These are phyloP conservation scores for Naumovozyma castellii DNA, from an alignment of 805 yeast genomes.

Conservation along the genomic window DNA sequence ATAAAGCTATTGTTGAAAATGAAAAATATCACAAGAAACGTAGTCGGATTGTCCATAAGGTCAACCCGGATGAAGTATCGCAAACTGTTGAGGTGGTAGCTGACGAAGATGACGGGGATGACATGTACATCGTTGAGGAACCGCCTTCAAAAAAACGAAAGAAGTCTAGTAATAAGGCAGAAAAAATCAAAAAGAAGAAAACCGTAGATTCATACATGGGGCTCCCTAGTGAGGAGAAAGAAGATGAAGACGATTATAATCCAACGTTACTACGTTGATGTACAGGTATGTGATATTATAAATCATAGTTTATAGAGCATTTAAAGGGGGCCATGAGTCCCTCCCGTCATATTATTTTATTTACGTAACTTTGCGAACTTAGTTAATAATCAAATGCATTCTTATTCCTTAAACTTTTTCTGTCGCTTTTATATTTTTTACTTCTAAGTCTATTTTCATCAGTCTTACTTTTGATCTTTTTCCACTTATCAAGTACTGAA, in stretches of 20 bases:
- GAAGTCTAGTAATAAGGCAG: conserved; percentile 1
- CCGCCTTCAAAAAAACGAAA: conserved; percentile 12
- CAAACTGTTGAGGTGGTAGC: conserved; percentile 8
- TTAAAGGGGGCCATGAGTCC: no score
- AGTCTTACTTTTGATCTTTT: conserved; percentile 24
- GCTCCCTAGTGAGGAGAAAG: conserved; percentile 2
- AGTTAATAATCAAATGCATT: neutral
- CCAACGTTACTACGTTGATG: conserved; percentile 4
- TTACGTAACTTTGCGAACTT: no score
- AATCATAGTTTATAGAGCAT: neutral
- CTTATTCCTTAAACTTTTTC: conserved; percentile 30
- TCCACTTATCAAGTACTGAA: conserved; percentile 46
- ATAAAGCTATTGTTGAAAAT: conserved; percentile 42
- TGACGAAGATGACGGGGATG: conserved; percentile 13
- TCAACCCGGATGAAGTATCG: conserved; percentile 19
- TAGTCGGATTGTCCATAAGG: conserved; percentile 18
- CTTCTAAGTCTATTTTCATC: conserved; percentile 30
- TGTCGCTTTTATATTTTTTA: conserved; percentile 33
- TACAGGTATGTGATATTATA: neutral
- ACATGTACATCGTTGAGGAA: conserved; percentile 10
- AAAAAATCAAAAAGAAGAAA: conserved; percentile 16
- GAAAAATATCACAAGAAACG: conserved; percentile 25
- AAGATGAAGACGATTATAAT: conserved; percentile 19
- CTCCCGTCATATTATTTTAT: no score
- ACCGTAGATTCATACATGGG: neutral